Percentiles rank a stretch among this genome's conserved stretches.
These are phyloP conservation scores for Strobilomyces confusus DNA, from an alignment of 768 basidiomycete genomes.

Conservation along the genomic window DNA sequence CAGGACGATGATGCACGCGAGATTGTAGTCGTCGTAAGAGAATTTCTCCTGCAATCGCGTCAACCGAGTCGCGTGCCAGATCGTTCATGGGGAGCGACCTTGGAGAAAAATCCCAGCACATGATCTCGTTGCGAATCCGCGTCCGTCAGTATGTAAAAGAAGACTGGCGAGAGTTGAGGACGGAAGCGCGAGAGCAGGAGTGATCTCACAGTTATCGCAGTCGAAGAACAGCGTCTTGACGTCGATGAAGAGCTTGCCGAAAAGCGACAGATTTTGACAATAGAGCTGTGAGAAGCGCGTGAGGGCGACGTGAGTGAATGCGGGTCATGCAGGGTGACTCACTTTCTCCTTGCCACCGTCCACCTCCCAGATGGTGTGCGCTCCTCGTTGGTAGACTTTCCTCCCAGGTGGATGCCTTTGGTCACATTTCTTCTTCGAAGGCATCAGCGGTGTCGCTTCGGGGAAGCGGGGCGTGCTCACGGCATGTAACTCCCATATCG, in stretches of 20 bases:
- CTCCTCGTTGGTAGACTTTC: conserved; percentile 87
- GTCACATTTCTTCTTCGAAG: conserved; percentile 60
- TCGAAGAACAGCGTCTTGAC: conserved; percentile 95
- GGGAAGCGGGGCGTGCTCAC: conserved; percentile 34
- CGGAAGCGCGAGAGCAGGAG: neutral
- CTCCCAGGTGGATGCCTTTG: conserved; percentile 75
- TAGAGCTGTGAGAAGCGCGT: conserved; percentile 58
- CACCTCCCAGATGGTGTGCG: conserved; percentile 92
- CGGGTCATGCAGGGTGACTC: conserved; percentile 14
- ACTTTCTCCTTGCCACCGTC: conserved; percentile 88
- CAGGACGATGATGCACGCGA: conserved; percentile 93
- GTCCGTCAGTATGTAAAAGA: conserved; percentile 92
- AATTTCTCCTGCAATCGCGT: conserved; percentile 67
- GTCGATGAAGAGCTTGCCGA: conserved; percentile 98
- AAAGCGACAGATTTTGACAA: conserved; percentile 92
- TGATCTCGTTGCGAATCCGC: conserved; percentile 75
- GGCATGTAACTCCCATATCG: conserved; percentile 67
- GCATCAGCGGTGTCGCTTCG: conserved; percentile 8
- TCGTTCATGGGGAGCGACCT: conserved; percentile 34
- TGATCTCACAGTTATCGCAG: conserved; percentile 72
- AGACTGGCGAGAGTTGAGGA: conserved; percentile 38
- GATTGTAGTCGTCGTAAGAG: conserved; percentile 95
- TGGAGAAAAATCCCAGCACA: conserved; percentile 71
- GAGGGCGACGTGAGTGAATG: neutral
- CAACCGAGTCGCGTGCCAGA: neutral